These are phyloP conservation scores for Ambispora gerdemannii DNA, from an alignment of 192 early-diverging fungal genomes.

Conservation along the genomic window DNA sequence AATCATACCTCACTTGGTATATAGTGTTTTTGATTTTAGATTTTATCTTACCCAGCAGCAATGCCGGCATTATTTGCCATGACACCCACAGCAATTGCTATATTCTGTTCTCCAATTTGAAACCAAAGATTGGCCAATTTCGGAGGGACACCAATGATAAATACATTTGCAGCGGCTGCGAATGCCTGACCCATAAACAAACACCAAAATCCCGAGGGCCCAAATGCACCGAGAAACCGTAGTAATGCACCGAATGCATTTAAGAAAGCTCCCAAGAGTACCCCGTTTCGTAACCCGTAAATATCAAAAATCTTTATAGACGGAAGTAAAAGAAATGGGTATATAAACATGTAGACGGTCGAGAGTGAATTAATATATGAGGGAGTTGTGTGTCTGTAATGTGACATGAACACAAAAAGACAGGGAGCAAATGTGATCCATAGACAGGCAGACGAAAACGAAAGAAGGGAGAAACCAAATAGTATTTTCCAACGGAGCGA, in stretches of 20 bases:
- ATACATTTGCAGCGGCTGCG: slow-evolving; percentile 49
- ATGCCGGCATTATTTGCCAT: slow-evolving; percentile 43
- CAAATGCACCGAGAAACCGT: slow-evolving; percentile 38
- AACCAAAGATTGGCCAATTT: slow-evolving; percentile 60
- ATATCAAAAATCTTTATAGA: slow-evolving; percentile 39
- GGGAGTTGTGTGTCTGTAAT: slow-evolving; percentile 32
- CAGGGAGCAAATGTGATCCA: slow-evolving; percentile 50
- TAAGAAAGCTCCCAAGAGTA: slow-evolving; percentile 40
- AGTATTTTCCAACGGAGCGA: slow-evolving; percentile 37
- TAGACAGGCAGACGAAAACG: slow-evolving; percentile 38
- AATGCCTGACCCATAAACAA: slow-evolving; percentile 51
- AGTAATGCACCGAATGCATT: slow-evolving; percentile 35
- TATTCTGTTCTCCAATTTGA: slow-evolving; percentile 43
- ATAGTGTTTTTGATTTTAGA: too few relatives aligned
- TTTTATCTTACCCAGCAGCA: slow-evolving; percentile 34
- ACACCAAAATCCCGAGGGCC: slow-evolving; percentile 36
- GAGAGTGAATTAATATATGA: slow-evolving; percentile 38
- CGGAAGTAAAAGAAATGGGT: slow-evolving; percentile 38
- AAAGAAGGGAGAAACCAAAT: slow-evolving; percentile 39
- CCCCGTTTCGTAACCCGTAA: slow-evolving; percentile 36
- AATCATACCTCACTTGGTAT: too few relatives aligned
- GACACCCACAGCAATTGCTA: slow-evolving; percentile 42
- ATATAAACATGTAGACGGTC: slow-evolving; percentile 40
- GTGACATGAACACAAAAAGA: slow-evolving; percentile 41
- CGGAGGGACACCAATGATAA: slow-evolving; percentile 54